These are phyloP conservation scores for Borealophlyctis nickersoniae DNA, from an alignment of 192 early-diverging fungal species.

Conservation along the genomic window DNA sequence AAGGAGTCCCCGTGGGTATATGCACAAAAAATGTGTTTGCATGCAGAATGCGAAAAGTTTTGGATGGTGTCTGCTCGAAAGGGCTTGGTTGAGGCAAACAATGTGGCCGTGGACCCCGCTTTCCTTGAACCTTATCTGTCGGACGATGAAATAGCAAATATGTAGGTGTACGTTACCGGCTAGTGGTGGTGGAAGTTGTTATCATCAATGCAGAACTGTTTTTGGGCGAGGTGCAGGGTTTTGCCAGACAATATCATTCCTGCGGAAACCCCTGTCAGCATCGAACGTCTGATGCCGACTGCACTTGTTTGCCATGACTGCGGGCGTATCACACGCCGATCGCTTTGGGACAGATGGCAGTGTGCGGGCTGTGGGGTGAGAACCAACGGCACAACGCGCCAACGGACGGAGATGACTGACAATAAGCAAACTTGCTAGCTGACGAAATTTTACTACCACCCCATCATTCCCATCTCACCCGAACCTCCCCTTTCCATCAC, in stretches of 20 bases:
- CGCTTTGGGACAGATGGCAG: neutral
- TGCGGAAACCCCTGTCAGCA: too few species aligned
- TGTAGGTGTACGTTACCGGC: too few species aligned
- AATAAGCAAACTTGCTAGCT: too few species aligned
- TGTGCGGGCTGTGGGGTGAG: neutral
- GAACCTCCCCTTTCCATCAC: neutral
- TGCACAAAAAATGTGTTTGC: neutral
- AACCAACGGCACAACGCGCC: too few species aligned
- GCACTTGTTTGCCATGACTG: neutral
- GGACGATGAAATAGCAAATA: too few species aligned
- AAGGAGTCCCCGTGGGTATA: neutral
- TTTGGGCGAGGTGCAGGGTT: too few species aligned
- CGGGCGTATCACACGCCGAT: neutral
- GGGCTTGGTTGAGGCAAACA: neutral
- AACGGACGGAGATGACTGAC: too few species aligned
- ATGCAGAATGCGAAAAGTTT: neutral
- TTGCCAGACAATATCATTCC: too few species aligned
- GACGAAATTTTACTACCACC: neutral
- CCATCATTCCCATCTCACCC: neutral
- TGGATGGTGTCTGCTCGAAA: neutral
- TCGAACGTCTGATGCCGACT: neutral
- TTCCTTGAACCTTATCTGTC: too few species aligned
- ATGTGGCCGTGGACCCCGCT: too few species aligned
- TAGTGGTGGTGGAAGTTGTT: too few species aligned
- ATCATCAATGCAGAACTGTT: too few species aligned